phyloP scores from a whole-genome alignment of 257 asterid genomes.

The Lantana camara region DNA sequence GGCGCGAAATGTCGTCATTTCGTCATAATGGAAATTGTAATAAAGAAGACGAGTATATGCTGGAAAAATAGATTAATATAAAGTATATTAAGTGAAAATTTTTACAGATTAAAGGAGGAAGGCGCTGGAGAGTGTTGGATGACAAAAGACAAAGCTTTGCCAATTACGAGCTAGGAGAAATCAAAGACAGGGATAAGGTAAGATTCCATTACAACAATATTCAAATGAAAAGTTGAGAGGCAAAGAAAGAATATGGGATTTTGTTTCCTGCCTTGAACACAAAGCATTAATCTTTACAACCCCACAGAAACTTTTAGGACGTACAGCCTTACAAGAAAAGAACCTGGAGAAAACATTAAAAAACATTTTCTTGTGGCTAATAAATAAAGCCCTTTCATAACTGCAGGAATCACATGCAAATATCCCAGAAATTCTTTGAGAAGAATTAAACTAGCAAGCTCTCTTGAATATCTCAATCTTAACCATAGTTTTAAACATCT shows the following conservation, averaged over 20 bases:
- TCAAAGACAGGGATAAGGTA: not conserved
- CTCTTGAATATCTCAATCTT: not conserved
- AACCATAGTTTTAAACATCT: not conserved
- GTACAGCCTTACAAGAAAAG: constrained; percentile 82
- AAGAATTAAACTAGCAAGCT: not conserved
- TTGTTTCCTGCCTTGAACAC: constrained; percentile 50
- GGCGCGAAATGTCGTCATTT: constrained; percentile 40
- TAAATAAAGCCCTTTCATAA: constrained; percentile 33
- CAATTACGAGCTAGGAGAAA: not conserved
- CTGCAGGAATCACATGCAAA: constrained; percentile 24
- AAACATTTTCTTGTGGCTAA: constrained; percentile 17
- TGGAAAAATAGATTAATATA: not conserved
- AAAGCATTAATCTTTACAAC: constrained; percentile 63
- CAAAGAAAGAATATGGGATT: constrained; percentile 38
- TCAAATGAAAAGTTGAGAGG: constrained; percentile 19
- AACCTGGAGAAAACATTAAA: constrained; percentile 73
- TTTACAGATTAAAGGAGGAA: too few species aligned
- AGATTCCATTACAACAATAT: constrained; percentile 16
- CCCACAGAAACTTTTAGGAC: constrained; percentile 39
- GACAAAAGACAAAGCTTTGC: not conserved
- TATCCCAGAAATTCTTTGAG: constrained; percentile 5
- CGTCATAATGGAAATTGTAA: constrained; percentile 24
- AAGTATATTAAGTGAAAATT: too few species aligned
- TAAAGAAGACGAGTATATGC: not conserved
- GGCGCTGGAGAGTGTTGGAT: not conserved